phyloP scores from a whole-genome alignment of 2,329 filamentous ascomycete genomes.

The Xylariaceae sp. region DNA sequence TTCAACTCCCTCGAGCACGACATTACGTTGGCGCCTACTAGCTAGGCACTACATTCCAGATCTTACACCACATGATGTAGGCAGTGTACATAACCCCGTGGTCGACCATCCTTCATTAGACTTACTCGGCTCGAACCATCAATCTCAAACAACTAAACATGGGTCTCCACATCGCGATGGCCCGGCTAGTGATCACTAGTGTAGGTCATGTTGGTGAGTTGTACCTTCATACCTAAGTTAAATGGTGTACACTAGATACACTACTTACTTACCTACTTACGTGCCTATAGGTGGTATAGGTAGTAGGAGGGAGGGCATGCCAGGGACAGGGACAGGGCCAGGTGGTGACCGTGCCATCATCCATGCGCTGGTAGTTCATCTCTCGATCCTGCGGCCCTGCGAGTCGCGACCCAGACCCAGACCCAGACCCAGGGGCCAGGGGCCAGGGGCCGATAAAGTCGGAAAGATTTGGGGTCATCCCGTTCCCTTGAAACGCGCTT shows the following conservation, averaged over 20 bases:
- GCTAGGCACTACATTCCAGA: conserved; percentile 22
- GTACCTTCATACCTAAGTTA: too few relatives aligned
- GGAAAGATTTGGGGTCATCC: too few relatives aligned
- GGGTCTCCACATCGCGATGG: conserved; percentile 7
- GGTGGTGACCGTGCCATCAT: too few relatives aligned
- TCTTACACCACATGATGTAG: conserved; percentile 20
- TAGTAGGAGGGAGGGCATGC: too few relatives aligned
- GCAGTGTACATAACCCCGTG: conserved; percentile 26
- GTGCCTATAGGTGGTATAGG: too few relatives aligned
- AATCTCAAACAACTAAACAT: conserved; percentile 44
- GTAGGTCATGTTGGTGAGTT: too few relatives aligned
- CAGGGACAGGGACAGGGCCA: too few relatives aligned
- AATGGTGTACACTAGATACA: neutral
- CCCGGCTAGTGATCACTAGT: neutral
- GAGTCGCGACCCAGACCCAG: too few relatives aligned
- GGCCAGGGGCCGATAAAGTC: too few relatives aligned
- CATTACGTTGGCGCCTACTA: neutral
- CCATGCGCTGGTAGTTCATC: too few relatives aligned
- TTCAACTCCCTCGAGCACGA: neutral
- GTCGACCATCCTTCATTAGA: conserved; percentile 42
- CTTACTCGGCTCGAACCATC: conserved; percentile 27
- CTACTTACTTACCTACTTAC: neutral
- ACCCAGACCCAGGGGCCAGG: too few relatives aligned
- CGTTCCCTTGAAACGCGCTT: neutral
- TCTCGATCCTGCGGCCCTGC: too few relatives aligned